A percentile compares a stretch with the other conserved stretches of the same genome.
Conservation (phyloP, 208 protist genomes). For the Trypanosoma avium region DNA sequence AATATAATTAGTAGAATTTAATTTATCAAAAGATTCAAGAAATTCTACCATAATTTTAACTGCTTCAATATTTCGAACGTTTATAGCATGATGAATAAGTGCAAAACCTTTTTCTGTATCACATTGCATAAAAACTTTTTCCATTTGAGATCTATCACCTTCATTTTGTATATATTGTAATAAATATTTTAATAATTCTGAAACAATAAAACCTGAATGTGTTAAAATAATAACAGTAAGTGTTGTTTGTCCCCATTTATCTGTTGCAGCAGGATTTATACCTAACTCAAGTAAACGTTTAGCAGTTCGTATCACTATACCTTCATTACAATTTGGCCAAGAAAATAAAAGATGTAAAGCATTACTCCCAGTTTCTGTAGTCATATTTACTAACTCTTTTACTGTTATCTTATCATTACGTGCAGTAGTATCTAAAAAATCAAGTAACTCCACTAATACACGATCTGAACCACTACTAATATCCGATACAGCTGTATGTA, state of each 20-base stretch:
- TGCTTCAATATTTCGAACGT: conserved; percentile 26
- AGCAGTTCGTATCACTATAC: conserved; percentile 28
- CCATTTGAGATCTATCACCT: background rate
- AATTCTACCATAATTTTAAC: conserved; percentile 40
- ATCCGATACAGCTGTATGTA: conserved; percentile 42
- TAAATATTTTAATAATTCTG: conserved; percentile 1
- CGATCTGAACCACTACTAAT: conserved; percentile 31
- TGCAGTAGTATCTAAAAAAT: conserved; percentile 27
- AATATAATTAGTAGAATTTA: background rate
- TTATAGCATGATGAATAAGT: conserved; percentile 44
- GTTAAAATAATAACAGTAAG: conserved; percentile 10
- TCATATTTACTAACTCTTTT: conserved; percentile 21
- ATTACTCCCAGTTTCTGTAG: conserved; percentile 16
- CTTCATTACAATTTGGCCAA: conserved; percentile 32
- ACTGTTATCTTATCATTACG: conserved; percentile 10
- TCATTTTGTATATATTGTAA: conserved; percentile 1
- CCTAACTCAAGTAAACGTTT: conserved; percentile 31
- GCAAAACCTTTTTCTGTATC: conserved; percentile 26
- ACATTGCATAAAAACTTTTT: conserved; percentile 16
- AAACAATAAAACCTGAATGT: background rate
- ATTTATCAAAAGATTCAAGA: conserved; percentile 15
- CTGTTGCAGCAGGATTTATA: conserved; percentile 3
- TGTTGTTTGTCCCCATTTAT: conserved; percentile 17
- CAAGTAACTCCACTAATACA: conserved; percentile 29
- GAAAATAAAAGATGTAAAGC: conserved; percentile 43